Percentiles rank a stretch among this genome's conserved stretches.
These are phyloP conservation scores for Chrysosphaeria jannelii DNA, from an alignment of 2,329 filamentous ascomycete species.

Conservation along the genomic window DNA sequence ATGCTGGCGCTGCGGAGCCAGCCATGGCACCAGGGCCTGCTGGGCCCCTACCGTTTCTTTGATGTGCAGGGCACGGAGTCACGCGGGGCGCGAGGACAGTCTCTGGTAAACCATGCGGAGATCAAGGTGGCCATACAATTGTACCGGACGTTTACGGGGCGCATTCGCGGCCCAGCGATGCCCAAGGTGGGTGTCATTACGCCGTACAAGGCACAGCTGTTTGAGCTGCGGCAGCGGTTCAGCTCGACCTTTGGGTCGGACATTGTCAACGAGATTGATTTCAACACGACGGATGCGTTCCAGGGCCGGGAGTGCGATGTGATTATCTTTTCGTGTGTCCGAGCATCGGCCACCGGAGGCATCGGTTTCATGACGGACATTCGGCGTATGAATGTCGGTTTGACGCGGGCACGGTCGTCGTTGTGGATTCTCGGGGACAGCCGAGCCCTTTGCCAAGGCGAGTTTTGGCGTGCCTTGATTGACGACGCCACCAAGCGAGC, in stretches of 20 bases:
- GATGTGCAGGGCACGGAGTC: slow-evolving; percentile 75
- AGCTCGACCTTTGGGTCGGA: slow-evolving; percentile 36
- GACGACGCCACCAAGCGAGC: slow-evolving; percentile 47
- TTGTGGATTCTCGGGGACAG: slow-evolving; percentile 93
- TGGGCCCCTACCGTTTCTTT: slow-evolving; percentile 90
- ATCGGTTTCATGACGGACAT: slow-evolving; percentile 98
- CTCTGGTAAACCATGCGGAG: slow-evolving; percentile 68
- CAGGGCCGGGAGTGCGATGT: slow-evolving; percentile 92
- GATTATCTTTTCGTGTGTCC: slow-evolving; percentile 96
- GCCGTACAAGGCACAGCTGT: slow-evolving; percentile 82
- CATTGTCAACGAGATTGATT: slow-evolving; percentile 60
- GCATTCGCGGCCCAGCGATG: too few species aligned
- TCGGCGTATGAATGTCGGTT: slow-evolving; percentile 93
- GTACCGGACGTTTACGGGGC: slow-evolving; percentile 26
- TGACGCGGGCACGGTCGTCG: slow-evolving; percentile 87
- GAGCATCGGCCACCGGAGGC: slow-evolving; percentile 70
- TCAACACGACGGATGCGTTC: slow-evolving; percentile 97
- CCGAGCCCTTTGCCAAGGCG: slow-evolving; percentile 52
- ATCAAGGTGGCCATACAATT: slow-evolving; percentile 62
- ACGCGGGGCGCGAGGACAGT: slow-evolving; percentile 56
- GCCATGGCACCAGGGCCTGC: slow-evolving; percentile 54
- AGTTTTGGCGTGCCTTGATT: slow-evolving; percentile 74
- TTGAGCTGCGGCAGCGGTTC: slow-evolving; percentile 51
- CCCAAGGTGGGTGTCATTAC: slow-evolving; percentile 92
- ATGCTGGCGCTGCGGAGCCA: slow-evolving; percentile 50